Conservation (phyloP, 1,284 basidiomycete species). For the Porphyrellus sp. region DNA sequence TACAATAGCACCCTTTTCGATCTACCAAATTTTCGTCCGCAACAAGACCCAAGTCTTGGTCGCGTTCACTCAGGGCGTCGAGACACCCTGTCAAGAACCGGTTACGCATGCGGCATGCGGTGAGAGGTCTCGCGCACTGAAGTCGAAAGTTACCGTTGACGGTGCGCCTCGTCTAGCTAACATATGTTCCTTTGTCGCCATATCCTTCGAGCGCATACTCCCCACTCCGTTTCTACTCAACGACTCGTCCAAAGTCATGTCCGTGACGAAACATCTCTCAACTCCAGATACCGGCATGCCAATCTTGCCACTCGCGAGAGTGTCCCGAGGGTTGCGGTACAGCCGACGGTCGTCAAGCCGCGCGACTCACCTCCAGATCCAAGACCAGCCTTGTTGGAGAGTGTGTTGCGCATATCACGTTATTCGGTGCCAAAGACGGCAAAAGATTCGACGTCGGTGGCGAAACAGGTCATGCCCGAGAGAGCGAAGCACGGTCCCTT, state of each 20-base stretch:
- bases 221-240: conserved; percentile 24
- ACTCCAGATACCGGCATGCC: conserved; percentile 27
- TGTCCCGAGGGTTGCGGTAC: conserved; percentile 9
- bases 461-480: conserved; percentile 8
- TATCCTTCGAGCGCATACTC: conserved; percentile 40
- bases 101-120: conserved; percentile 48
- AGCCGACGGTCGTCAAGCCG: background rate
- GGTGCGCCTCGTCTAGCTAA: conserved; percentile 38
- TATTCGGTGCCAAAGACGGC: conserved; percentile 26
- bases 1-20: conserved; percentile 11
- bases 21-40: conserved; percentile 32
- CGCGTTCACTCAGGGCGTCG: conserved; percentile 29
- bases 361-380: conserved; percentile 3
- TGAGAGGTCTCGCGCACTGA: conserved; percentile 27
- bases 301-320: conserved; percentile 15
- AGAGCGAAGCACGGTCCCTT: conserved; percentile 26
- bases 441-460: conserved; percentile 12
- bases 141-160: background rate
- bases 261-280: conserved; percentile 25
- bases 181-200: conserved; percentile 60
- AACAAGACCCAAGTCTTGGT: conserved; percentile 15
- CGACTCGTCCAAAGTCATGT: conserved; percentile 26
- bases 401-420: conserved; percentile 29
- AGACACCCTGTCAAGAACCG: conserved; percentile 28
- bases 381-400: conserved; percentile 24